Percentiles rank a stretch among this genome's conserved stretches.
phyloP scores from a whole-genome alignment of 805 yeast genomes.

The Saturnispora ahearnii region DNA sequence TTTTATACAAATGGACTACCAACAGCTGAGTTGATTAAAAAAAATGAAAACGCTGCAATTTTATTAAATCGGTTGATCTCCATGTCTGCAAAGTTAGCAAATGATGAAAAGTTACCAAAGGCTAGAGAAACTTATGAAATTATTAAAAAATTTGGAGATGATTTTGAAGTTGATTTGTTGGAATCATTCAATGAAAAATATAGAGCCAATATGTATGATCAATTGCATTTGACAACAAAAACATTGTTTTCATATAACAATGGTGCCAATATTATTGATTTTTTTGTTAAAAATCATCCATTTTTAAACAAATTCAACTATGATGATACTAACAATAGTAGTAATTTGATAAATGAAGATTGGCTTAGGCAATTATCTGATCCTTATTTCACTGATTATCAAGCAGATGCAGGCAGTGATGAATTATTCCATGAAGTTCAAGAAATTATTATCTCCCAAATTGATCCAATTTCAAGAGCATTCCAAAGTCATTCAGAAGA shows the following conservation, averaged over 20 bases:
- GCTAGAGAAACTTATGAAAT: slow-evolving; percentile 28
- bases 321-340: slow-evolving; percentile 18
- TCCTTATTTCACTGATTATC: slow-evolving; percentile 41
- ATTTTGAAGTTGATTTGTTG: slow-evolving; percentile 63
- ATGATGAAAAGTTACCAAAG: slow-evolving; percentile 39
- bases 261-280: slow-evolving; percentile 72
- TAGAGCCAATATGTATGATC: slow-evolving; percentile 53
- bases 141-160: slow-evolving; percentile 66
- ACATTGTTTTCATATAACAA: slow-evolving; percentile 75
- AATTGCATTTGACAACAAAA: slow-evolving; percentile 68
- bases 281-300: slow-evolving; percentile 72
- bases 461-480: slow-evolving; percentile 62
- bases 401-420: slow-evolving; percentile 45
- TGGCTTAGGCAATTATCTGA: slow-evolving; percentile 54
- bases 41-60: slow-evolving; percentile 44
- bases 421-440: slow-evolving; percentile 46
- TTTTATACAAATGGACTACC: slow-evolving; percentile 51
- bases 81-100: slow-evolving; percentile 55
- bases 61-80: slow-evolving; percentile 56
- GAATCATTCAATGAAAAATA: slow-evolving; percentile 69
- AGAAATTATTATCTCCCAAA: slow-evolving; percentile 58
- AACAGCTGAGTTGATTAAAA: slow-evolving; percentile 44
- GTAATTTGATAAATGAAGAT: slow-evolving; percentile 16
- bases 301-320: slow-evolving; percentile 36
- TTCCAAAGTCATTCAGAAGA: slow-evolving; percentile 49